A percentile compares a stretch with the other conserved stretches of the same genome.
Conservation (phyloP, 2,329 filamentous ascomycete species). For the Aspergillus latus region DNA sequence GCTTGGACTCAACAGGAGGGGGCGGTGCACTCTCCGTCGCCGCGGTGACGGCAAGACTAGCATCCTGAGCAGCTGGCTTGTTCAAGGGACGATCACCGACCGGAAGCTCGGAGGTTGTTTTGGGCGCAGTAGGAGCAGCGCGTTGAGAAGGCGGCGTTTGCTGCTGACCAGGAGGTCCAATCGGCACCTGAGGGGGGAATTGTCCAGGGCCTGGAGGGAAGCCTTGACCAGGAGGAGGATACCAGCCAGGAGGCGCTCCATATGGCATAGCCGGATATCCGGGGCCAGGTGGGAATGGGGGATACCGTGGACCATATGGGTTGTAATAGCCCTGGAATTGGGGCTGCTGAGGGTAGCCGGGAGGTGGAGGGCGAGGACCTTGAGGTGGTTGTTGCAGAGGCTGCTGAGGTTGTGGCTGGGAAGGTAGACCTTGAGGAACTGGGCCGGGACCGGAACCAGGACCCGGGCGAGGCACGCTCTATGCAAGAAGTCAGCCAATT, state of each 20-base stretch:
- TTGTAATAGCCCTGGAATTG: slow-evolving; percentile 48
- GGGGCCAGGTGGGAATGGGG: slow-evolving; percentile 58
- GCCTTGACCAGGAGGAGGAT: slow-evolving; percentile 69
- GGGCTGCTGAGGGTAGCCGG: slow-evolving; percentile 43
- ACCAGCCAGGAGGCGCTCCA: slow-evolving; percentile 74
- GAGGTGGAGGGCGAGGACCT: slow-evolving; percentile 34
- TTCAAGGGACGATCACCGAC: slow-evolving; percentile 38
- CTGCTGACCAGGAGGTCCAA: slow-evolving; percentile 55
- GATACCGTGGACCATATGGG: slow-evolving; percentile 49
- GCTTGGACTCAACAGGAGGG: slow-evolving; percentile 42
- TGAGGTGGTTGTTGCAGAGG: slow-evolving; percentile 47
- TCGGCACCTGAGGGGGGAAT: slow-evolving; percentile 62
- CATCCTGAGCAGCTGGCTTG: slow-evolving; percentile 37
- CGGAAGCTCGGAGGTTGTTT: slow-evolving; percentile 46
- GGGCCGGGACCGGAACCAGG: slow-evolving; percentile 19
- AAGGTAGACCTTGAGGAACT: slow-evolving; percentile 37
- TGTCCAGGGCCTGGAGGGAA: slow-evolving; percentile 67
- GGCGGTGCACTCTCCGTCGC: slow-evolving; percentile 34
- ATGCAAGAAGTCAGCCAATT: slow-evolving; percentile 25
- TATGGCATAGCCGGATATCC: slow-evolving; percentile 77
- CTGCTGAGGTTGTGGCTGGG: slow-evolving; percentile 41
- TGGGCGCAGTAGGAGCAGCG: slow-evolving; percentile 33
- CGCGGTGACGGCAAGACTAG: slow-evolving; percentile 33
- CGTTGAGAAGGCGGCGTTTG: slow-evolving; percentile 38
- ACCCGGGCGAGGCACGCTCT: slow-evolving; percentile 47